Base-by-base conservation (phyloP, 2,329 filamentous ascomycete species). In the Dactylellina drechsleri region DNA sequence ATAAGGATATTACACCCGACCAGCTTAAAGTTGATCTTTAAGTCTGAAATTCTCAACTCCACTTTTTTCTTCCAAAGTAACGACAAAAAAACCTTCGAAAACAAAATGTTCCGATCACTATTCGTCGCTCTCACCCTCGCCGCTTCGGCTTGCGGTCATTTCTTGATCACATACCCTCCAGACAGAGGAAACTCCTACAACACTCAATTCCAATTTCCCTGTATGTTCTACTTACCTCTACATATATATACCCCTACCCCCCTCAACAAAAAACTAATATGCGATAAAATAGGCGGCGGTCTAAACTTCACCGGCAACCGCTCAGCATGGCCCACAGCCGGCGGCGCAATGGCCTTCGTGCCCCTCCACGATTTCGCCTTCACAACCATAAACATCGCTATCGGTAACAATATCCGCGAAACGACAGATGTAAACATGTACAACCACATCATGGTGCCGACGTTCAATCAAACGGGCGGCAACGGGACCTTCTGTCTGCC, bases 101-200 rank as follows among this genome's bases (percentile, higher is more conserved):
- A 36, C 16, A 66, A 45, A 36, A 18, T 75, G 71, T 59, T 75
- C 10, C 64, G 43, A 16, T 75, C 71, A 36, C 71, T 75, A 31
- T 45, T 68, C 43, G 7, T 67, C 53, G 43, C 64, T 43, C 15
- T 67, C 53, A 31, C 64, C 16, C 61, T 61, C 4, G 71, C 71
- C 31, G 43, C 64, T 28, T 40, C 85, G 53, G 82, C 83, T 16
- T 81, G 85, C 47, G 87, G 86, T 15, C 87, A 89, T 79, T 89
- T 88, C 82, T 79, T 83, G 2, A 83, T 89, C 80, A 80, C 83
- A 41, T 88, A 84, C 77, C 87, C 87, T 10, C 75, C 82, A 15
- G 80, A 82, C 73, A 85, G 87, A 64, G 86, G 86, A 28, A 83
- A 85, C 70, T 84, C 80, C 8, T 84, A 85, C 76, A 74, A 79